phyloP scores from a whole-genome alignment of 768 basidiomycete genomes.

The Collybiopsis confluens region DNA sequence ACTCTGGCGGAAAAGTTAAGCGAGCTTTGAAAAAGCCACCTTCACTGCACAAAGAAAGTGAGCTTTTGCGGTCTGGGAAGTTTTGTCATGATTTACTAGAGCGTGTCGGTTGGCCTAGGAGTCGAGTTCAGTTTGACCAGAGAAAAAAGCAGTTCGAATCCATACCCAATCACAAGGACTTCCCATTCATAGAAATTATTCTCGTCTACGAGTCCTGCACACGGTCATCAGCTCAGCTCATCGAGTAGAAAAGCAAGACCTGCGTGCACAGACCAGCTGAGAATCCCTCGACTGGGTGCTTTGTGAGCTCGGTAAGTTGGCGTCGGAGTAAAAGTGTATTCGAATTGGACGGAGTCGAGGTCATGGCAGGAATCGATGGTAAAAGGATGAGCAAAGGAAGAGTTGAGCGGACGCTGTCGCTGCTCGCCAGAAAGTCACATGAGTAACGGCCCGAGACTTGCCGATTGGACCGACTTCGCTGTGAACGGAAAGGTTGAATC shows the following conservation, averaged over 20 bases:
- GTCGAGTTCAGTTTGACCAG: conserved; percentile 17
- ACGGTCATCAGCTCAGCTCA: conserved; percentile 21
- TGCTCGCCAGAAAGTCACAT: no score
- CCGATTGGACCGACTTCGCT: no score
- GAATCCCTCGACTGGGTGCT: conserved; percentile 93
- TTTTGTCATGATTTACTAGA: conserved; percentile 68
- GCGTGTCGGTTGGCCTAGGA: conserved; percentile 80
- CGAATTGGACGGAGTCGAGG: conserved; percentile 34
- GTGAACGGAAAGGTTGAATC: no score
- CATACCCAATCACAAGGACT: conserved; percentile 88
- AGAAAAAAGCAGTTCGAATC: conserved; percentile 7
- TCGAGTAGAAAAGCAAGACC: conserved; percentile 16
- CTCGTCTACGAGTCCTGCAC: conserved; percentile 86
- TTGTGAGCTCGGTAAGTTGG: conserved; percentile 82
- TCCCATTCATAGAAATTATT: conserved; percentile 97
- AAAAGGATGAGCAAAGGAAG: conserved; percentile 1
- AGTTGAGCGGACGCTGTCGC: background rate
- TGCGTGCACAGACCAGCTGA: conserved; percentile 66
- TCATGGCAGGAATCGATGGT: conserved; percentile 28
- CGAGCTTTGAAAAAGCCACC: conserved; percentile 95
- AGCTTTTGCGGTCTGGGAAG: background rate
- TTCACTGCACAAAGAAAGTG: conserved; percentile 72
- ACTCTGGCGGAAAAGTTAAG: conserved; percentile 86
- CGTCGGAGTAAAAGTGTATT: conserved; percentile 70
- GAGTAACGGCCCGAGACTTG: no score